These are phyloP conservation scores for Jamesozyma spencerorum DNA, from an alignment of 805 yeast genomes.

Conservation along the genomic window DNA sequence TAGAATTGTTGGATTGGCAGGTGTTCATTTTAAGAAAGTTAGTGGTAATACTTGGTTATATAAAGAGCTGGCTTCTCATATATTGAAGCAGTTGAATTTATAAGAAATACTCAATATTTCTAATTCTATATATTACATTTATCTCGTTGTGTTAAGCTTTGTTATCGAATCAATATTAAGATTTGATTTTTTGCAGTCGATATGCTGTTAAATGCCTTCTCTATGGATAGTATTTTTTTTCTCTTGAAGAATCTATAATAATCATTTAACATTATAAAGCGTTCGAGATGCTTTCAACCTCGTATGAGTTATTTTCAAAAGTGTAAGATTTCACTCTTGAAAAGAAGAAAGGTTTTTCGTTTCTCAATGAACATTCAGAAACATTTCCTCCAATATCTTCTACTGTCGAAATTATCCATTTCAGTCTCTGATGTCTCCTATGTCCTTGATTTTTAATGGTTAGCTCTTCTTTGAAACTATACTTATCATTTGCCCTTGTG, in stretches of 20 bases:
- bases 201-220: too few relatives aligned
- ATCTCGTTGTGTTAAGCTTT: too few relatives aligned
- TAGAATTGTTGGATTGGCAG: conserved; percentile 81
- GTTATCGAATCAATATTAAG: too few relatives aligned
- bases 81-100: conserved; percentile 61
- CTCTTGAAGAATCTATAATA: too few relatives aligned
- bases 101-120: conserved; percentile 21
- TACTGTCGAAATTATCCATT: conserved; percentile 61
- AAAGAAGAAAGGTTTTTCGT: conserved; percentile 75
- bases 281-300: neutral
- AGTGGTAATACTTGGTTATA: conserved; percentile 94
- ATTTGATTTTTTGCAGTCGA: too few relatives aligned
- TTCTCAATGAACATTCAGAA: conserved; percentile 47
- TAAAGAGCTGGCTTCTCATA: conserved; percentile 81
- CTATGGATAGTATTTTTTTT: too few relatives aligned
- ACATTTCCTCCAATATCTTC: conserved; percentile 47
- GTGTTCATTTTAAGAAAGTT: conserved; percentile 89
- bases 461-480: conserved; percentile 54
- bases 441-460: conserved; percentile 52
- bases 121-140: neutral
- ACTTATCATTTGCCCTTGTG: conserved; percentile 51
- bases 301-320: neutral
- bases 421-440: conserved; percentile 56
- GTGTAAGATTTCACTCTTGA: conserved; percentile 44
- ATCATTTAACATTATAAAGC: too few relatives aligned